These are phyloP conservation scores for Hymenoscyphus occultus DNA, from an alignment of 2,329 filamentous ascomycete genomes.

Conservation along the genomic window DNA sequence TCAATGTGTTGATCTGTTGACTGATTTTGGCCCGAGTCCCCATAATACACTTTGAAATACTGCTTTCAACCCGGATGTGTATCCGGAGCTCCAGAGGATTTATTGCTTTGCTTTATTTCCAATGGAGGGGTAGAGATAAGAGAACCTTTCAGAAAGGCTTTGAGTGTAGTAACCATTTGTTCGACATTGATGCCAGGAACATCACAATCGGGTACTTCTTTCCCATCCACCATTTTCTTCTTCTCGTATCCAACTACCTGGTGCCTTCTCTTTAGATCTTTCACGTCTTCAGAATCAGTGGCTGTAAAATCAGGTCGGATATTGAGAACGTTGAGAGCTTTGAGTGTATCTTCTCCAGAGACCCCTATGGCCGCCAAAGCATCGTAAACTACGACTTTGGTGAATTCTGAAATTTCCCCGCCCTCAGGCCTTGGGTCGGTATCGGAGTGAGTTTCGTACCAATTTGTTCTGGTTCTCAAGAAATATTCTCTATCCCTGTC, in stretches of 20 bases:
- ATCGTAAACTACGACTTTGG: slow-evolving; percentile 31
- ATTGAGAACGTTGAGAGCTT: slow-evolving; percentile 12
- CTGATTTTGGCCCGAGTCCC: not conserved
- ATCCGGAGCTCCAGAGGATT: not conserved
- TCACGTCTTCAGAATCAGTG: not conserved
- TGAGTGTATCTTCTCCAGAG: slow-evolving; percentile 27
- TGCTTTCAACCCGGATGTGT: not conserved
- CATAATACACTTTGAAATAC: not conserved
- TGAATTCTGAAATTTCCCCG: slow-evolving; percentile 26
- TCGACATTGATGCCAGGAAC: slow-evolving; percentile 6
- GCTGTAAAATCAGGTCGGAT: not conserved
- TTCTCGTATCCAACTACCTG: slow-evolving; percentile 12
- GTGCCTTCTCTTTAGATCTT: not conserved
- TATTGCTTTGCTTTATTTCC: not conserved
- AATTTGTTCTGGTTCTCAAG: slow-evolving; percentile 26
- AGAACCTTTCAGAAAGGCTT: slow-evolving; percentile 15
- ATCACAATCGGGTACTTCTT: not conserved
- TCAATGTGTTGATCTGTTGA: not conserved
- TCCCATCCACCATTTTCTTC: not conserved
- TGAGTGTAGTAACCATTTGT: slow-evolving; percentile 9
- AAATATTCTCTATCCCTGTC: slow-evolving; percentile 30
- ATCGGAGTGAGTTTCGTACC: slow-evolving; percentile 11
- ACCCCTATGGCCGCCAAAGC: slow-evolving; percentile 32
- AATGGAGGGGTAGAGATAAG: not conserved
- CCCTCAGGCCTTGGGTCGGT: slow-evolving; percentile 17